Evolutionary conservation across 176 grass and related monocot genomes (phyloP).

Genomic region (Eleusine coracana): DNA sequence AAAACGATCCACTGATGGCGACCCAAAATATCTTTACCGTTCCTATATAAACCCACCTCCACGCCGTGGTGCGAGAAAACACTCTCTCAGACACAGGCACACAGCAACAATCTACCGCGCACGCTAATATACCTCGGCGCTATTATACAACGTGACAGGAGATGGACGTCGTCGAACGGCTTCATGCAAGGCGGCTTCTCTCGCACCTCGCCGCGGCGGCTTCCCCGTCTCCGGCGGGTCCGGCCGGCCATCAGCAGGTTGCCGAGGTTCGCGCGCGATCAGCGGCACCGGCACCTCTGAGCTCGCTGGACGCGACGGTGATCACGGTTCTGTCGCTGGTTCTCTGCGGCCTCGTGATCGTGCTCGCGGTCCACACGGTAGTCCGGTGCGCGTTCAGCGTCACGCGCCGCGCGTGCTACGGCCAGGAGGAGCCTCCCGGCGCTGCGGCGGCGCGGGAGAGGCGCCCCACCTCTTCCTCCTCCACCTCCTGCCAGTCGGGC

Average conservation of each 20-base stretch:
- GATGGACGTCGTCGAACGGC: constrained; percentile 52
- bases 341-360: constrained; percentile 59
- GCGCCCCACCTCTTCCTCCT: background rate
- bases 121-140: background rate
- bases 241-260: background rate
- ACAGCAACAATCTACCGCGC: background rate
- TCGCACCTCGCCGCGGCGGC: constrained; percentile 7
- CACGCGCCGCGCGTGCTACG: constrained; percentile 52
- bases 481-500: background rate
- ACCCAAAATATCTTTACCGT: constrained; percentile 28
- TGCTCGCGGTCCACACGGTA: constrained; percentile 45
- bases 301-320: constrained; percentile 56
- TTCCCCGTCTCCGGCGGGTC: constrained; percentile 1
- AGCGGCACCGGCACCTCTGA: constrained; percentile 31
- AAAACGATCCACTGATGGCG: background rate
- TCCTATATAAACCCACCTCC: constrained; percentile 44
- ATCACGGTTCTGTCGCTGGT: constrained; percentile 68
- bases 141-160: background rate
- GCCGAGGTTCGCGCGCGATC: background rate
- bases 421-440: constrained; percentile 14
- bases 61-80: constrained; percentile 36
- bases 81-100: background rate
- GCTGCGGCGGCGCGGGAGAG: background rate
- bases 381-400: constrained; percentile 62
- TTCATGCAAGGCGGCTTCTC: constrained; percentile 57